phyloP scores from a whole-genome alignment of 2,329 filamentous ascomycete genomes.

The Fusarium guadeloupense region DNA sequence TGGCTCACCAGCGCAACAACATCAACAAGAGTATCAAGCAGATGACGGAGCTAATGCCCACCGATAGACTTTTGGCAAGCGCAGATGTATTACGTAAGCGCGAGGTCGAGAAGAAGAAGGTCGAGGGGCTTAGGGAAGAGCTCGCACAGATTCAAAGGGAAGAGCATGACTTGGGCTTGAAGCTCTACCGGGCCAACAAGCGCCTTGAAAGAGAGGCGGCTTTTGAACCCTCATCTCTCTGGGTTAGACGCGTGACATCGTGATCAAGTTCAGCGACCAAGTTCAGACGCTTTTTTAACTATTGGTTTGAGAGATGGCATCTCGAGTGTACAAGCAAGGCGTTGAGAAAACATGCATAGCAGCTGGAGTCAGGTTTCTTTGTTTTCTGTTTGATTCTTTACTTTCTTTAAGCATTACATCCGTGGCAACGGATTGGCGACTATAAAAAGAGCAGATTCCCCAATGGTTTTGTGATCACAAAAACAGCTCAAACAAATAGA shows the following conservation, averaged over 20 bases:
- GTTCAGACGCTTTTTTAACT: slow-evolving; percentile 9
- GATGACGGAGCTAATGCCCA: slow-evolving; percentile 81
- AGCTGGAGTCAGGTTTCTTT: slow-evolving; percentile 30
- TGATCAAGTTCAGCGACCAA: slow-evolving; percentile 47
- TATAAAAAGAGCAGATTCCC: slow-evolving; percentile 23
- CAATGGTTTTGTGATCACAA: slow-evolving; percentile 16
- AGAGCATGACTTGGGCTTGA: slow-evolving; percentile 81
- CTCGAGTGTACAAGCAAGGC: slow-evolving; percentile 30
- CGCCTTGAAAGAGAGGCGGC: slow-evolving; percentile 73
- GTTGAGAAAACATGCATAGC: slow-evolving; percentile 40
- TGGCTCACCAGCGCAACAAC: slow-evolving; percentile 75
- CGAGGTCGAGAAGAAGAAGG: slow-evolving; percentile 69
- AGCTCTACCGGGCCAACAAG: slow-evolving; percentile 78
- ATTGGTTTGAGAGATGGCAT: slow-evolving; percentile 9
- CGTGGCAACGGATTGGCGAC: slow-evolving; percentile 21
- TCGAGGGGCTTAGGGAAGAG: slow-evolving; percentile 71
- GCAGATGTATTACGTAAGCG: slow-evolving; percentile 68
- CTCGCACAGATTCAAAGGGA: slow-evolving; percentile 78
- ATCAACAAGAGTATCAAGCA: slow-evolving; percentile 77
- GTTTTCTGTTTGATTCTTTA: slow-evolving; percentile 16
- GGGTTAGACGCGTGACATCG: slow-evolving; percentile 80
- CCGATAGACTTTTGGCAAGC: slow-evolving; percentile 72
- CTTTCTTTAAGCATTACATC: slow-evolving; percentile 20
- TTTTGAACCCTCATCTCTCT: slow-evolving; percentile 74
- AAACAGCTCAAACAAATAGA: slow-evolving; percentile 20